Evolutionary conservation across 2,329 filamentous ascomycete genomes (phyloP), one percentile per base, ranked within the genome.

Genomic region (Fusarium equiseti): DNA sequence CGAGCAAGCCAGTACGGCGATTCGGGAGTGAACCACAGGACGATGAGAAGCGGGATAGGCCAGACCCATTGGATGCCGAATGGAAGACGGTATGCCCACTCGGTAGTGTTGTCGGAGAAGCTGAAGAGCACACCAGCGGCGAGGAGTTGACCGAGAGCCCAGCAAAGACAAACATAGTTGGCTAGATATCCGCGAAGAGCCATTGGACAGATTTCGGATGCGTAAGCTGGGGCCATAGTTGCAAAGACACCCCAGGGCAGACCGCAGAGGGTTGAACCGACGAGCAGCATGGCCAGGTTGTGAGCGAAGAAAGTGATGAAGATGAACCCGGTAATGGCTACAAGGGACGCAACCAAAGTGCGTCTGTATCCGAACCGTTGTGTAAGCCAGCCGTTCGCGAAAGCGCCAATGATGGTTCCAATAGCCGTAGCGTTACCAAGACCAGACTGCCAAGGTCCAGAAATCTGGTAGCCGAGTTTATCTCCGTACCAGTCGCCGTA

Each of bases 291-390:
- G 1, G 78, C 72, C 3, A 84, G 75, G 5, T 77, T 77, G 6
- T 77, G 73, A 1, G 78, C 77, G 35, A 79, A 79, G 68, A 80
- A 79, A 1, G 75, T 73, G 11, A 80, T 73, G 15, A 79, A 78
- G 24, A 80, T 74, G 22, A 79, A 73, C 8, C 66, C 74, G 0
- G 71, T 63, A 1, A 59, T 6, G 77, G 67, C 50, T 84, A 66
- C 4, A 84, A 86, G 18, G 70, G 81, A 38, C 87, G 84, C 68
- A 2, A 59, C 22, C 6, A 90, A 83, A 6, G 86, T 89, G 71
- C 83, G 85, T 15, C 86, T 56, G 31, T 74, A 75, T 6, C 73
- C 73, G 3, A 63, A 74, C 0, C 63, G 53, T 4, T 67, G 68
- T 1, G 70, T 73, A 4, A 68, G 70, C 70, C 65, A 72, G 0